Evolutionary conservation across 305 asterid genomes (phyloP), one percentile per base, ranked within the genome.

Genomic region (Plantago lanceolata): DNA sequence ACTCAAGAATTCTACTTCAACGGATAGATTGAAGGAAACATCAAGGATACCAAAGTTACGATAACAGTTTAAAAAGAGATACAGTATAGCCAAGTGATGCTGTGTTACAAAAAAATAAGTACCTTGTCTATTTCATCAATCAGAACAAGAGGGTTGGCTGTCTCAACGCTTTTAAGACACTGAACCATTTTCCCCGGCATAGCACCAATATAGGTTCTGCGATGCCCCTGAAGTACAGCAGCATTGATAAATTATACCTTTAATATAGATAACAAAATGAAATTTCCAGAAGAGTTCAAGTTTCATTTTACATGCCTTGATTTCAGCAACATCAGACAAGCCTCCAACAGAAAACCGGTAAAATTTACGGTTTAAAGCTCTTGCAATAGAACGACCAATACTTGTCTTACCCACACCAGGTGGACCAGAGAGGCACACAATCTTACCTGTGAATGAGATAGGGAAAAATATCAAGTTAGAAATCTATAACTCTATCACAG

Each of bases 161-260:
- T 94, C 75, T 90, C 99, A 69, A 94, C 97, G 76, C 81, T 85
- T 78, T 94, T 94, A 64, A 94, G 76, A 72, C 99, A 93, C 63
- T 93, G 99, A 71, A 93, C 99, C 87, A 90, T 88, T 89, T 93
- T 93, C 79, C 99, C 99, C 5, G 99, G 99, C 99, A 93, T 93
- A 72, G 99, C 99, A 73, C 99, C 99, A 67, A 93, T 93, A 73
- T 93, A 93, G 67, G 99, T 93, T 52, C 97, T 88, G 51, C 99
- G 97, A 76, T 90, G 99, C 69, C 99, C 99, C 99, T 93, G 73
- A 53, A 58, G 69, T 19, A 59, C 56, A 58, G 67, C 63, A 70
- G 57, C 54, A 61, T 81, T 54, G 64, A 35, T 29, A 45, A 58
- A 37, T 20, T 48, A 70, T n/a, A 63, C 40, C 40, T 33, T 55